These are phyloP conservation scores for Ammopiptanthus mongolicus DNA, from an alignment of 306 rosid species.

Conservation along the genomic window DNA sequence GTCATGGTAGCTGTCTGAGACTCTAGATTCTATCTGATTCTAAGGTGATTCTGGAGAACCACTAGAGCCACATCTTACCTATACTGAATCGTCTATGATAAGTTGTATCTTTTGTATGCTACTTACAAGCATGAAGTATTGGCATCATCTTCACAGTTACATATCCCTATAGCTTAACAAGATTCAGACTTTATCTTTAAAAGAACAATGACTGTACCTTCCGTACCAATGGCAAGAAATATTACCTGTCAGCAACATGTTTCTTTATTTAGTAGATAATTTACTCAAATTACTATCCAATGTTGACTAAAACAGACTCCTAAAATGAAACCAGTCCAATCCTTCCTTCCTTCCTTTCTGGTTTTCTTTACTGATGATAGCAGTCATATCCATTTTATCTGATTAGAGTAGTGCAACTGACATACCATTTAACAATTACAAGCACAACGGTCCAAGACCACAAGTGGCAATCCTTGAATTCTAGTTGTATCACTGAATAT, in stretches of 20 bases:
- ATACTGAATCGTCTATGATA: background rate
- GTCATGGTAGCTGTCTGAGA: slow-evolving; percentile 38
- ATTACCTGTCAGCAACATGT: too few relatives aligned
- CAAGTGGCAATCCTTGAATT: background rate
- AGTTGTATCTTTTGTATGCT: slow-evolving; percentile 1
- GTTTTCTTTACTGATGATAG: too few relatives aligned
- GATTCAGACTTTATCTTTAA: too few relatives aligned
- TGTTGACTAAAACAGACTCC: too few relatives aligned
- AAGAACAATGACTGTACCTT: too few relatives aligned
- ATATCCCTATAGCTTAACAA: slow-evolving; percentile 5
- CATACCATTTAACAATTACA: background rate
- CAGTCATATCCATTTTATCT: background rate
- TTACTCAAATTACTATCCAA: too few relatives aligned
- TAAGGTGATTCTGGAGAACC: slow-evolving; percentile 42
- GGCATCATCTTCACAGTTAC: slow-evolving; percentile 3
- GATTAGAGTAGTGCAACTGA: background rate
- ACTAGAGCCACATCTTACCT: slow-evolving; percentile 41
- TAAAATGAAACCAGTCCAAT: too few relatives aligned
- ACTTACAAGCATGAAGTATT: slow-evolving; percentile 11
- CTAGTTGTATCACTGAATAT: background rate
- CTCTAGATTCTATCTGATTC: slow-evolving; percentile 33
- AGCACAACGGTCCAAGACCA: background rate
- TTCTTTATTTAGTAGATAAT: too few relatives aligned
- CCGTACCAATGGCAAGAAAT: too few relatives aligned
- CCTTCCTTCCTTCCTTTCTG: too few relatives aligned